Conservation (phyloP, 345 rosid species). For the Eucalyptus microcorys region DNA sequence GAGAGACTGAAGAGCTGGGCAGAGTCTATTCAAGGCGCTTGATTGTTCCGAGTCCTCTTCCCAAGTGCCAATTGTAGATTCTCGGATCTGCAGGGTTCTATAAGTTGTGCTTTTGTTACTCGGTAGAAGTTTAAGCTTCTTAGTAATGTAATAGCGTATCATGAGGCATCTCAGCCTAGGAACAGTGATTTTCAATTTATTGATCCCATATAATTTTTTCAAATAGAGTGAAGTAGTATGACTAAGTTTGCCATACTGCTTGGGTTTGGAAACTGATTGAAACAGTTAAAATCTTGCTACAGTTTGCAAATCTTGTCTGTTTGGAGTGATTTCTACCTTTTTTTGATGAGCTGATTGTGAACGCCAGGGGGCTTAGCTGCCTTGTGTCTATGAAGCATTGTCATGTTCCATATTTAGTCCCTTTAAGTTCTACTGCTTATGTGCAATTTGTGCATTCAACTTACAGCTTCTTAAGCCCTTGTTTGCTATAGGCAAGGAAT, state of each 20-base stretch:
- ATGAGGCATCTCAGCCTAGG: neutral
- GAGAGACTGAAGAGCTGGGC: constrained; percentile 84
- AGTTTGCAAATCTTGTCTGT: neutral
- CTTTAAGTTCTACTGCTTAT: neutral
- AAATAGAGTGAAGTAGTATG: neutral
- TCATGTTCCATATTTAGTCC: neutral
- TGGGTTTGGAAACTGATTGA: neutral
- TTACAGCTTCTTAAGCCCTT: neutral
- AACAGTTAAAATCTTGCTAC: neutral
- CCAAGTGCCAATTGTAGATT: constrained; percentile 46
- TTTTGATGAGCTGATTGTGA: neutral
- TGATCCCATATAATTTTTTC: neutral
- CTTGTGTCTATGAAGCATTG: neutral
- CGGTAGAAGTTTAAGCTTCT: neutral
- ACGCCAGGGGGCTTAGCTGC: neutral
- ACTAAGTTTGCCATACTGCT: neutral
- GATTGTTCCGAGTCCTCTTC: constrained; percentile 22
- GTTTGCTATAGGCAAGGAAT: neutral
- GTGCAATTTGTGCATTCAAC: neutral
- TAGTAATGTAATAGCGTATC: neutral
- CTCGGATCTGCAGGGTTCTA: constrained; percentile 40
- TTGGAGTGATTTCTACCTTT: neutral
- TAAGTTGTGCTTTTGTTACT: neutral
- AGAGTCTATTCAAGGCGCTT: constrained; percentile 48
- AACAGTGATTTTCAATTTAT: neutral